Percentiles rank a stretch among this genome's conserved stretches.
Evolutionary conservation across 2,329 filamentous ascomycete species (phyloP).

Genomic region (Trichocomaceae sp.): DNA sequence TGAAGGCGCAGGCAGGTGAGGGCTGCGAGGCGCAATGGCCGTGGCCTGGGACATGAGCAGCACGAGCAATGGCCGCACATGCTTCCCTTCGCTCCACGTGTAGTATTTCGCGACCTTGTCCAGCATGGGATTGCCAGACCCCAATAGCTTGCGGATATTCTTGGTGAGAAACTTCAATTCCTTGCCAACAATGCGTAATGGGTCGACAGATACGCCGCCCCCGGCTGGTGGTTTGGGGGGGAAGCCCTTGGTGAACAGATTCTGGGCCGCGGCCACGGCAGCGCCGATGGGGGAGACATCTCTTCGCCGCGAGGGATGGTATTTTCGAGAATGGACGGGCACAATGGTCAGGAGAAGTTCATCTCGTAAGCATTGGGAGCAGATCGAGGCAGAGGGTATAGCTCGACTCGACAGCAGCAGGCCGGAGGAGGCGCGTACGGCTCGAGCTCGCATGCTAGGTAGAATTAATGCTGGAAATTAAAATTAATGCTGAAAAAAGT

Average conservation of each 20-base stretch:
- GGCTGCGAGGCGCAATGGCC: slow-evolving; percentile 62
- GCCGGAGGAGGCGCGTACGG: slow-evolving; percentile 30
- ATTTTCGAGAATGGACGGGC: slow-evolving; percentile 29
- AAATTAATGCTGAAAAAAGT: neutral
- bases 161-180: slow-evolving; percentile 95
- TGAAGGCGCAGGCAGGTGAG: slow-evolving; percentile 29
- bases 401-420: slow-evolving; percentile 28
- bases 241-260: slow-evolving; percentile 38
- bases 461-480: neutral
- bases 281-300: slow-evolving; percentile 38
- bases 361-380: slow-evolving; percentile 37
- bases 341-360: slow-evolving; percentile 23
- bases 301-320: slow-evolving; percentile 35
- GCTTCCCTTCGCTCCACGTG: slow-evolving; percentile 92
- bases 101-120: slow-evolving; percentile 98
- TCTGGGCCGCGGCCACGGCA: slow-evolving; percentile 48
- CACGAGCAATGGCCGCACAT: slow-evolving; percentile 88
- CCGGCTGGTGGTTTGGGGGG: slow-evolving; percentile 35
- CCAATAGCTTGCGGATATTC: slow-evolving; percentile 87
- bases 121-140: slow-evolving; percentile 87
- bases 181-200: slow-evolving; percentile 82
- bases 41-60: slow-evolving; percentile 95
- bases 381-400: slow-evolving; percentile 28
- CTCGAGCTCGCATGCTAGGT: slow-evolving; percentile 34
- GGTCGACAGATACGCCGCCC: slow-evolving; percentile 77